Evolutionary conservation across 805 yeast species (phyloP).

Genomic region (Wickerhamomyces canadensis): DNA sequence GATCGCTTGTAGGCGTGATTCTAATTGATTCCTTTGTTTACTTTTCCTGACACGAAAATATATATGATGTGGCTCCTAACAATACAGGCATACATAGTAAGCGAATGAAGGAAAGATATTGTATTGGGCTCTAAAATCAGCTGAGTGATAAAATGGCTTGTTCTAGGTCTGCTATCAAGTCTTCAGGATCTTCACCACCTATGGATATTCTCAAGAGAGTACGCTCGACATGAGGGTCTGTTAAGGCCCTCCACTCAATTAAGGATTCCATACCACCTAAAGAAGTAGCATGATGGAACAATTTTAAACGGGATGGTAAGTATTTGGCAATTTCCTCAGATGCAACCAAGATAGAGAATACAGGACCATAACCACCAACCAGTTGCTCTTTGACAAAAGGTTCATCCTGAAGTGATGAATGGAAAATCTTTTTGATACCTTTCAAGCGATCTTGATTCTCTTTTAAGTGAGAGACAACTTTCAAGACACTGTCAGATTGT

Average conservation of each 20-base stretch:
- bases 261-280: conserved; percentile 89
- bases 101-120: too few relatives aligned
- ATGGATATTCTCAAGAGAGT: conserved; percentile 67
- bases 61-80: too few relatives aligned
- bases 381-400: conserved; percentile 60
- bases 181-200: conserved; percentile 75
- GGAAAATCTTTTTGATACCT: conserved; percentile 48
- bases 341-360: conserved; percentile 58
- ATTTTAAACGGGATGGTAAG: conserved; percentile 60
- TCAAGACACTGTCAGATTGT: conserved; percentile 60
- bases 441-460: conserved; percentile 45
- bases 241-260: conserved; percentile 84
- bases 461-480: conserved; percentile 52
- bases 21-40: too few relatives aligned
- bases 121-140: too few relatives aligned
- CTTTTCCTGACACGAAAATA: too few relatives aligned
- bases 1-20: too few relatives aligned
- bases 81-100: too few relatives aligned
- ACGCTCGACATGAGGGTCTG: conserved; percentile 52
- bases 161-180: conserved; percentile 68
- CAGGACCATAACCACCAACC: conserved; percentile 65
- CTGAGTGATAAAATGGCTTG: conserved; percentile 38
- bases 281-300: conserved; percentile 88
- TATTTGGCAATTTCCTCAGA: conserved; percentile 49
- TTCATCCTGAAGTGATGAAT: conserved; percentile 75